Base-by-base conservation (phyloP, 2,329 filamentous ascomycete genomes). In the Talaromyces sp. region DNA sequence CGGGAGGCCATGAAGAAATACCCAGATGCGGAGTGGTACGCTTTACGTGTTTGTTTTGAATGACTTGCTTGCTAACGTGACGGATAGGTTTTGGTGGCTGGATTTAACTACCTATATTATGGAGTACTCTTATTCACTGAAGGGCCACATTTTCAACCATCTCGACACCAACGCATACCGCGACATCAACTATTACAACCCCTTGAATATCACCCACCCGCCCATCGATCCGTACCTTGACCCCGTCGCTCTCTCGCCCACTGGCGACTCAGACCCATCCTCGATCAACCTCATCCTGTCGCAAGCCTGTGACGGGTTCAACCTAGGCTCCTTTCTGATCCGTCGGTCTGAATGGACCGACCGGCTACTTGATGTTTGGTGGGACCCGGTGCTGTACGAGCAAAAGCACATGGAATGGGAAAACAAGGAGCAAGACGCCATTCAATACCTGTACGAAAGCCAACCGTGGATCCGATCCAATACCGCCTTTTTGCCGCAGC, bases 381-480 rank as follows among this genome's bases (percentile, higher is more conserved):
- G 95, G 95, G 95, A 99, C 70, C 95, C 95, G 0, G 93, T 98
- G 31, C 86, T 89, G 60, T 99, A 99, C 75, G 95, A 99, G 77
- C 95, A 99, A 77, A 96, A 92, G 73, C 95, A 99, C 75, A 97
- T 97, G 93, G 86, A 95, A 64, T 99, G 95, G 95, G 93, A 95
- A 71, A 95, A 99, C 81, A 98, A 98, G 74, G 95, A 99, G 75
- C 95, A 99, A 77, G 93, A 98, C 71, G 91, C 93, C 1, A 80
- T 99, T 49, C 93, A 97, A 77, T 89, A 96, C 77, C 82, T 99
- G 64, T 99, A 99, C 78, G 84, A 82, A 60, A 89, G 89, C 59
- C 93, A 98, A 73, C 91, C 95, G 0, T 99, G 95, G 93, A 86
- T 98, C 58, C 87, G 95, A 62, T 87, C 90, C 59, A 90, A 95